Conservation (phyloP, 2,329 filamentous ascomycete genomes). For the Aspergillus latus region DNA sequence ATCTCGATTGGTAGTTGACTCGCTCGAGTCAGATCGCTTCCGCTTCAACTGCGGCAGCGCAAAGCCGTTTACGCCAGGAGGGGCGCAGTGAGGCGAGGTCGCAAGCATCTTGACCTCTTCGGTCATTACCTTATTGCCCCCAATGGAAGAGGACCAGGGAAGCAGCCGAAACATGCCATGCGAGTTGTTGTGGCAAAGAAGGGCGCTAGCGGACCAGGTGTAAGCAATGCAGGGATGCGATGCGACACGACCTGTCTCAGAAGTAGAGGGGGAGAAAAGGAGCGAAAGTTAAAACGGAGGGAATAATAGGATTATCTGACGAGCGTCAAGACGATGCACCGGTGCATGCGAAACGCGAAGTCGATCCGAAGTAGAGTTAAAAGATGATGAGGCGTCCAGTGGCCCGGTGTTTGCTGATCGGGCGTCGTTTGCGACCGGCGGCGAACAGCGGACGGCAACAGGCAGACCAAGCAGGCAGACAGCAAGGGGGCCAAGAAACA, state of each 20-base stretch:
- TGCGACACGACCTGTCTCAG: slow-evolving; percentile 17
- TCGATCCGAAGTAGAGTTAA: slow-evolving; percentile 18
- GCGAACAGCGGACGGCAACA: slow-evolving; percentile 3
- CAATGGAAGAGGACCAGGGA: slow-evolving; percentile 46
- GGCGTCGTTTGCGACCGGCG: slow-evolving; percentile 23
- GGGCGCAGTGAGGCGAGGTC: slow-evolving; percentile 35
- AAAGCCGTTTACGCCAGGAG: slow-evolving; percentile 30
- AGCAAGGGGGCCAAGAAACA: slow-evolving; percentile 17
- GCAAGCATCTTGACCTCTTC: slow-evolving; percentile 48
- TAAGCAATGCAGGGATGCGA: slow-evolving; percentile 16
- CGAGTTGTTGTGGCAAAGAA: slow-evolving; percentile 29
- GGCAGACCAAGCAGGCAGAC: background rate
- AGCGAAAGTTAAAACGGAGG: slow-evolving; percentile 4
- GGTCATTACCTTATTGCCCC: slow-evolving; percentile 47
- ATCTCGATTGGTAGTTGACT: slow-evolving; percentile 32
- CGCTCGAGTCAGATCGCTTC: slow-evolving; percentile 55
- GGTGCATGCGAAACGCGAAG: slow-evolving; percentile 24
- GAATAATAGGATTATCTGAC: slow-evolving; percentile 11
- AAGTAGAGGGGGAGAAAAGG: slow-evolving; percentile 1
- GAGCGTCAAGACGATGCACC: slow-evolving; percentile 18
- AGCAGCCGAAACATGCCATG: slow-evolving; percentile 53
- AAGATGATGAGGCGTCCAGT: slow-evolving; percentile 16
- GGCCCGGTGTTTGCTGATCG: slow-evolving; percentile 20
- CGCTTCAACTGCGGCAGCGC: slow-evolving; percentile 56
- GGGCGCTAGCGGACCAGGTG: background rate